phyloP scores from a whole-genome alignment of 371 early-diverging fungal species.

The Mucor lusitanicus region DNA sequence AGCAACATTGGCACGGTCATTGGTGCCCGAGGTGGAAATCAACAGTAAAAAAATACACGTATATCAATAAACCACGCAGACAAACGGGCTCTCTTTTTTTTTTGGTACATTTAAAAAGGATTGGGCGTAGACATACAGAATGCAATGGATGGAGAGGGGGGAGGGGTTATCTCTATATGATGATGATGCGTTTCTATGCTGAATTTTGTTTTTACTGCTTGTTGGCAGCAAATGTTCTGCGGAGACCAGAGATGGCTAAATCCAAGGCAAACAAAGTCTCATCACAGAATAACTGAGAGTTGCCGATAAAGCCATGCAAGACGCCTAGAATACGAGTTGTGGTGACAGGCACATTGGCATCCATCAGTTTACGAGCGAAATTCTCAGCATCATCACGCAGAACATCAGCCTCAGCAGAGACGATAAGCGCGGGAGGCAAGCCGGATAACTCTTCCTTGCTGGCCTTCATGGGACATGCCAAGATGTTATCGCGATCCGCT shows the following conservation, averaged over 20 bases:
- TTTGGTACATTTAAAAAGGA: too few species aligned
- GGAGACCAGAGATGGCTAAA: constrained; percentile 1
- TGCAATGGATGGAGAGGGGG: too few species aligned
- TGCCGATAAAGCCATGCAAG: constrained; percentile 18
- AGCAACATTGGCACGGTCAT: constrained; percentile 3
- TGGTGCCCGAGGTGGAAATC: constrained; percentile 17
- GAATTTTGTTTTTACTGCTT: not conserved
- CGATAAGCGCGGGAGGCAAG: constrained; percentile 18
- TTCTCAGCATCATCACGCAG: constrained; percentile 20
- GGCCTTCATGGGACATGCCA: constrained; percentile 15
- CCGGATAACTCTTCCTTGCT: constrained; percentile 4
- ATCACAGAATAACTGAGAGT: not conserved
- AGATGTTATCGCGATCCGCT: constrained; percentile 1
- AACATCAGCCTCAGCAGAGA: constrained; percentile 20
- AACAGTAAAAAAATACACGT: not conserved
- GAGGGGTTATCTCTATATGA: not conserved
- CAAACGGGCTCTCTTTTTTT: not conserved
- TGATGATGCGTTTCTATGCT: not conserved
- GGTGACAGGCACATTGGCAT: constrained; percentile 15
- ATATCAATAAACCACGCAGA: not conserved
- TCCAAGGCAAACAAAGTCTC: constrained; percentile 11
- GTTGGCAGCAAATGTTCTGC: constrained; percentile 5
- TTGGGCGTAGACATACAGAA: too few species aligned
- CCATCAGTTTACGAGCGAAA: constrained; percentile 18
- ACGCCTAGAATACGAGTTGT: constrained; percentile 15